Base-by-base conservation (phyloP, 305 asterid species). In the Fraxinus angustifolia region DNA sequence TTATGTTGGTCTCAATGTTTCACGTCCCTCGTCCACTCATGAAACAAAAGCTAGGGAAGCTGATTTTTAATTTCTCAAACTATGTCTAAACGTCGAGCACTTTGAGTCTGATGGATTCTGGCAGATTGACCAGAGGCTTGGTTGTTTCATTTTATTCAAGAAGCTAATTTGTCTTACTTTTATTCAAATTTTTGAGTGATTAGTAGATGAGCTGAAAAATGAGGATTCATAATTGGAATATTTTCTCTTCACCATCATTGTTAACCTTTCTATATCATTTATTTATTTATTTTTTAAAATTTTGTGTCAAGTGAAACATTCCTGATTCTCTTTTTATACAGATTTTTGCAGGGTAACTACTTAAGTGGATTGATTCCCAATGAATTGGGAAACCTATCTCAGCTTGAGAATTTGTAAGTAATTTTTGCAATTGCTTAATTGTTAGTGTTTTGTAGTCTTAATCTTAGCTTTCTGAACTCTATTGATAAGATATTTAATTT, bases 301-400 rank as follows among this genome's bases (percentile, higher is more conserved):
- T 53, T 79, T 19, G 75, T 56, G 21, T 84, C 45, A 77, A 65
- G 75, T 30, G 50, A 53, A 80, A 74, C 36, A 42, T 21, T 82
- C 26, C 74, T 38, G 33, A 76, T 78, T 86, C 53, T 85, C 81
- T 81, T 84, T 83, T 79, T 82, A 58, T 81, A 79, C 97, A 96
- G 99, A 84, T 92, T 83, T 90, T 87, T 96, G 90, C 99, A 96
- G 97, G 96, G 97, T 73, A 96, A 96, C 88, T 96, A 90, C 90
- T 85, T 94, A 82, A 93, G 99, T 81, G 98, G 98, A 81, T 73
- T 21, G 76, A 92, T 96, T 88, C 99, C 99, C 35, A 82, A 85
- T 83, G 98, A 96, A 82, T 81, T 96, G 87, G 99, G 96, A 74
- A 91, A 93, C 89, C 93, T 94, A 84, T 86, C 91, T 21, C 89